Evolutionary conservation across 1,284 basidiomycete genomes (phyloP).

Genomic region (Coniferiporia weirii): DNA sequence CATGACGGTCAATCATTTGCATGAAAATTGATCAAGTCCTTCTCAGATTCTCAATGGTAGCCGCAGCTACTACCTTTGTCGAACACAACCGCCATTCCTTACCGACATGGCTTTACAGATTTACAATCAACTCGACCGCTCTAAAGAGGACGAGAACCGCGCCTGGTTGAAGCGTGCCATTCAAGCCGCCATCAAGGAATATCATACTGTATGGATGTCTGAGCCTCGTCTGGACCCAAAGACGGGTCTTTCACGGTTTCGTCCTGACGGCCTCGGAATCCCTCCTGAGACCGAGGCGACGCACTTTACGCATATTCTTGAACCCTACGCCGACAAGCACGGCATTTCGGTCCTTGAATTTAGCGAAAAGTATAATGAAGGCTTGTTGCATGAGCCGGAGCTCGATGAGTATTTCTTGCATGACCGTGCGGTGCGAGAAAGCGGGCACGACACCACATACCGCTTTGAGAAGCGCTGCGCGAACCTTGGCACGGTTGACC

Average conservation of each 20-base stretch:
- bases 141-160: conserved; percentile 78
- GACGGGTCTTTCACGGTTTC: conserved; percentile 89
- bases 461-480: conserved; percentile 95
- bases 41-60: conserved; percentile 64
- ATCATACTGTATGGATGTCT: conserved; percentile 95
- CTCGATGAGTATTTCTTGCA: conserved; percentile 98
- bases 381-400: conserved; percentile 77
- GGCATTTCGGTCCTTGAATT: conserved; percentile 97
- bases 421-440: conserved; percentile 91
- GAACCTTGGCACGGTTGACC: conserved; percentile 93
- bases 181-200: conserved; percentile 96
- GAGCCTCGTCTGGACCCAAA: conserved; percentile 90
- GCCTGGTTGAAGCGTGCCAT: conserved; percentile 93
- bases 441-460: conserved; percentile 97
- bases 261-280: conserved; percentile 93
- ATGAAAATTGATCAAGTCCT: background rate
- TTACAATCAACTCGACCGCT: conserved; percentile 90
- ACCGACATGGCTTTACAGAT: conserved; percentile 98
- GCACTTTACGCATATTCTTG: conserved; percentile 96
- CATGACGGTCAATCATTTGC: conserved; percentile 29
- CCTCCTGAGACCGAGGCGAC: conserved; percentile 98
- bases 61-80: conserved; percentile 88
- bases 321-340: conserved; percentile 90
- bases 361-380: conserved; percentile 92
- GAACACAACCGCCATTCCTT: conserved; percentile 96